Evolutionary conservation across 352 stramenopile species (phyloP).

Genomic region (Globisporangium middletonii): DNA sequence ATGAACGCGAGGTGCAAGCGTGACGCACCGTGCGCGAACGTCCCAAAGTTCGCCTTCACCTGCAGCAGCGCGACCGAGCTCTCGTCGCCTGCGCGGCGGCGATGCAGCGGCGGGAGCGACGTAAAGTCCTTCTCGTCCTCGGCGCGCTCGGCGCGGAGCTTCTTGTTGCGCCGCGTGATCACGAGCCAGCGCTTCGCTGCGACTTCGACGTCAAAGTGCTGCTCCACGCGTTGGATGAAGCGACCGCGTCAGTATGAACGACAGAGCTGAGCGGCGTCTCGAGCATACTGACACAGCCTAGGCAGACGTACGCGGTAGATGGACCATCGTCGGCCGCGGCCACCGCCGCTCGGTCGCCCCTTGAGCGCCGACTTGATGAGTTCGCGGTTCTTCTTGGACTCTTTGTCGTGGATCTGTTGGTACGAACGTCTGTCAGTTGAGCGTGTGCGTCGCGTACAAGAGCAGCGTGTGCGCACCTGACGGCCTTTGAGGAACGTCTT

Average conservation of each 20-base stretch:
- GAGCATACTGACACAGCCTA: not conserved
- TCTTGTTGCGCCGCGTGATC: conserved; percentile 55
- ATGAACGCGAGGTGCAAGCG: not conserved
- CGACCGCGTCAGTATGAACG: not conserved
- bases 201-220: conserved; percentile 64
- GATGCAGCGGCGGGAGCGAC: conserved; percentile 38
- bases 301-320: conserved; percentile 47
- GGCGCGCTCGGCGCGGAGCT: conserved; percentile 27
- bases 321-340: conserved; percentile 49
- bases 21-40: conserved; percentile 19
- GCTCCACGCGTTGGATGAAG: not conserved
- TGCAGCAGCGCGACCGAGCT: conserved; percentile 11
- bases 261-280: not conserved
- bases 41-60: conserved; percentile 31
- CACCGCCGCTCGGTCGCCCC: conserved; percentile 32
- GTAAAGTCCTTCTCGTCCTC: conserved; percentile 66
- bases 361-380: conserved; percentile 51
- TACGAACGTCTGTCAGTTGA: not conserved
- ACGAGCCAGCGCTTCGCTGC: conserved; percentile 56
- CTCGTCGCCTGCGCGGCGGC: not conserved
- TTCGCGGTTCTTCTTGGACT: conserved; percentile 32
- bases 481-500: conserved; percentile 66
- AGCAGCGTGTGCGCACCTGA: conserved; percentile 24
- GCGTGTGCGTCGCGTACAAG: too few species aligned
- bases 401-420: conserved; percentile 47